A percentile compares a stretch with the other conserved stretches of the same genome.
Evolutionary conservation across 805 yeast genomes (phyloP).

Genomic region (Saccharomycopsis sp.): DNA sequence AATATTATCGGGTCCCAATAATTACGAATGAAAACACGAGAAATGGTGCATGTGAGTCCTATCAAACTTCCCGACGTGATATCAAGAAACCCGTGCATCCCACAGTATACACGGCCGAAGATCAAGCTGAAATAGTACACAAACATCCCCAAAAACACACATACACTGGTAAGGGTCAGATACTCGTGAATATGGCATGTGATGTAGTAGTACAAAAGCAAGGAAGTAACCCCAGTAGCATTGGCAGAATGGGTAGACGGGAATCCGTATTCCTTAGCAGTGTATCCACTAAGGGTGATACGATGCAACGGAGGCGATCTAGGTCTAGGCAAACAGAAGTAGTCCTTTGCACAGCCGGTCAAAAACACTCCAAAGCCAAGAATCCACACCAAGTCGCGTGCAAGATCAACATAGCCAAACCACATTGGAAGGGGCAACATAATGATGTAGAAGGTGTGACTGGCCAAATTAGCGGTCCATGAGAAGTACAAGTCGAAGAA

Average conservation of each 20-base stretch:
- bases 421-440: constrained; percentile 82
- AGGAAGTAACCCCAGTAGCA: constrained; percentile 73
- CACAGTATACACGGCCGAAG: constrained; percentile 84
- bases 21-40: constrained; percentile 37
- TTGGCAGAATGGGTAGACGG: constrained; percentile 95
- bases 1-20: constrained; percentile 43
- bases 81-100: constrained; percentile 94
- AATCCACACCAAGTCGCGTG: constrained; percentile 68
- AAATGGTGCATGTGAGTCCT: constrained; percentile 49
- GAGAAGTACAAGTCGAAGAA: constrained; percentile 70
- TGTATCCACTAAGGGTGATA: constrained; percentile 84
- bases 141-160: constrained; percentile 22
- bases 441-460: constrained; percentile 89
- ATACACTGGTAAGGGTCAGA: constrained; percentile 13
- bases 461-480: constrained; percentile 81
- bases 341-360: constrained; percentile 76
- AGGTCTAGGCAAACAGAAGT: constrained; percentile 86
- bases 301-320: constrained; percentile 85
- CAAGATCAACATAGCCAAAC: constrained; percentile 56
- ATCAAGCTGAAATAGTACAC: constrained; percentile 60
- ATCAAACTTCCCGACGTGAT: constrained; percentile 55
- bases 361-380: constrained; percentile 51
- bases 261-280: constrained; percentile 90
- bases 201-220: constrained; percentile 30
- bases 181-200: constrained; percentile 10